Base-by-base conservation (phyloP, 345 rosid species). In the Eucalyptus melliodora region DNA sequence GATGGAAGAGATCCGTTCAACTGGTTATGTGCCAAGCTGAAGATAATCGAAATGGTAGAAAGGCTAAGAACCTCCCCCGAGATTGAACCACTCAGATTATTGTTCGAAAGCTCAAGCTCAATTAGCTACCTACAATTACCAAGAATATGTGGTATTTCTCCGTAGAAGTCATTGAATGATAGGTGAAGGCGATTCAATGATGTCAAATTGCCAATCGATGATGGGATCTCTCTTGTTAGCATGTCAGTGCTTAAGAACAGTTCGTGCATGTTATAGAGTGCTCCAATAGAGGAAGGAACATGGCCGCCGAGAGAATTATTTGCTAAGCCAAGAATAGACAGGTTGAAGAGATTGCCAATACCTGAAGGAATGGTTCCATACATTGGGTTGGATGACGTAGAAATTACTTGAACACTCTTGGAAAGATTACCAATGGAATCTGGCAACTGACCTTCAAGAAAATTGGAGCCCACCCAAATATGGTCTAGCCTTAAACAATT, bases 1-100 rank as follows among this genome's bases (percentile, higher is more conserved):
- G n/a, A 50, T 3, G 94, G 92, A 7, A 94, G 55, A 23, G 65
- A 15, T 21, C 92, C 94, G 4, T 42, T 91, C 50, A 94, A 88
- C 1, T 44, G 14, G 14, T 59, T 59, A 59, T 85, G 31, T 85
- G 49, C 15, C 51, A 21, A 26, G 87, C 16, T 85, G 19, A 85
- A 85, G 30, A 30, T 50, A 85, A 50, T 26, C 2, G 21, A 3
- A 85, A 13, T 50, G 53, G 16, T 50, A 85, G 19, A 19, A 50
- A 44, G 6, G 27, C n/a, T 23, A 42, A 17, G 65, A 59, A 24
- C 14, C 65, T 59, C 30, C 65, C 6, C 2, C 2, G 51, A 51
- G 26, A 83, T 83, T 23, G 86, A 40, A 50, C 26, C 86, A 4
- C 51, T 83, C 1, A 44, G 5, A 16, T 86, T 87, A 89, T 93